Conservation (phyloP, 1,284 basidiomycete species). For the Cutaneotrichosporon mucoides region DNA sequence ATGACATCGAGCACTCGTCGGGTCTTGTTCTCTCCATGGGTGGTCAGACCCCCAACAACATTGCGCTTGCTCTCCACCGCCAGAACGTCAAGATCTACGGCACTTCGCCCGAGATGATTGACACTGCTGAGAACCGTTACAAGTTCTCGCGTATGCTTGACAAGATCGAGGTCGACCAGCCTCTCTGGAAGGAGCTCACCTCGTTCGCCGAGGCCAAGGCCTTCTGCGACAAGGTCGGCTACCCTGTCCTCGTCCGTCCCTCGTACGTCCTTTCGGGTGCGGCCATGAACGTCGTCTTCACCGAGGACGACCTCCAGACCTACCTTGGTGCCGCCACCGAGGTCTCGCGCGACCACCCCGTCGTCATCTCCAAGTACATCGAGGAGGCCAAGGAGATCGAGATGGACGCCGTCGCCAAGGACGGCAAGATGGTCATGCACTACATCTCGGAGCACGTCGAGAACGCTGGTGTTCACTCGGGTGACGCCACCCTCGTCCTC, state of each 20-base stretch:
- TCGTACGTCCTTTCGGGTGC: conserved; percentile 98
- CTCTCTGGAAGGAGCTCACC: conserved; percentile 93
- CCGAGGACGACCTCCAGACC: conserved; percentile 80
- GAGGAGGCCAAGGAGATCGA: conserved; percentile 99
- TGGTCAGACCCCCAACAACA: conserved; percentile 98
- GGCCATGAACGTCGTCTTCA: conserved; percentile 98
- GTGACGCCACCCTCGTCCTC: conserved; percentile 95
- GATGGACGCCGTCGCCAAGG: conserved; percentile 97
- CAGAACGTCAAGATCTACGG: conserved; percentile 98
- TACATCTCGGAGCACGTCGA: conserved; percentile 99
- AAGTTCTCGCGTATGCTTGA: conserved; percentile 98
- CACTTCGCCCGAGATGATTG: conserved; percentile 99
- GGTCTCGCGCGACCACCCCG: conserved; percentile 94
- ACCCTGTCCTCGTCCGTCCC: conserved; percentile 92
- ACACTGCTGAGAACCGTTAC: conserved; percentile 98
- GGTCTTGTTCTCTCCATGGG: conserved; percentile 98
- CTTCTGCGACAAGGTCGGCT: conserved; percentile 88
- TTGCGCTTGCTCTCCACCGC: conserved; percentile 86
- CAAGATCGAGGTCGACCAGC: conserved; percentile 96
- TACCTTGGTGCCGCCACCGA: conserved; percentile 95
- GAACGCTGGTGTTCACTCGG: conserved; percentile 96
- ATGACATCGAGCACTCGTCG: conserved; percentile 81
- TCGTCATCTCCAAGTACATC: conserved; percentile 98
- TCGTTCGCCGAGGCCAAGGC: conserved; percentile 79
- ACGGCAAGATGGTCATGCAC: conserved; percentile 98